Conservation (phyloP, 108 stramenopile genomes). For the Cyclostephanos tholiformis region DNA sequence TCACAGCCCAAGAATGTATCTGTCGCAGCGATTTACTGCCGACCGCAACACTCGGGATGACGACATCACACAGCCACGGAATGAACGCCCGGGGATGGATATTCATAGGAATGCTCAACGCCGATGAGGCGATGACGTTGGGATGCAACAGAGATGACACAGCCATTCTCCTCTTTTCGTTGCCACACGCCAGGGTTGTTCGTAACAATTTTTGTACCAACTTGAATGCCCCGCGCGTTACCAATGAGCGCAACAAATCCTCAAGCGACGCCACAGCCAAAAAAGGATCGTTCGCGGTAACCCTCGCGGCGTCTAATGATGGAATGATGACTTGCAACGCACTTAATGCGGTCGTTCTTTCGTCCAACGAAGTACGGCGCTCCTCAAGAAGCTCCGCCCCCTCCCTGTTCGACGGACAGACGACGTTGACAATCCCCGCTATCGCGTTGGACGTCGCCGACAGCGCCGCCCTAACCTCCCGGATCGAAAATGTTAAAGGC, state of each 20-base stretch:
- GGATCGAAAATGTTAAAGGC: constrained; percentile 15
- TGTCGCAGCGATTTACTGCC: constrained; percentile 63
- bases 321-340: constrained; percentile 24
- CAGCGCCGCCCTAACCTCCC: constrained; percentile 49
- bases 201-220: constrained; percentile 38
- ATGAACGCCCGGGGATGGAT: constrained; percentile 62
- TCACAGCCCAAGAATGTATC: constrained; percentile 68
- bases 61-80: constrained; percentile 53
- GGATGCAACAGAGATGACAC: constrained; percentile 23
- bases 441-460: constrained; percentile 47
- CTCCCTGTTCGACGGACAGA: constrained; percentile 8
- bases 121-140: constrained; percentile 53
- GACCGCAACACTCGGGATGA: constrained; percentile 68
- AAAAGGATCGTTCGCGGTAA: constrained; percentile 42
- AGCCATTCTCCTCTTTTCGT: constrained; percentile 46
- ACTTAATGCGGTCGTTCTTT: constrained; percentile 30
- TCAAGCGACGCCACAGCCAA: constrained; percentile 27
- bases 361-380: constrained; percentile 33
- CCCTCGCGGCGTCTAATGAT: constrained; percentile 12
- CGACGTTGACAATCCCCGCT: constrained; percentile 18
- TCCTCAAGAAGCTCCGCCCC: constrained; percentile 20
- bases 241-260: constrained; percentile 40
- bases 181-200: constrained; percentile 15
- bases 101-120: constrained; percentile 48
- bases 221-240: constrained; percentile 51